Percentiles rank a stretch among this genome's conserved stretches.
phyloP scores from a whole-genome alignment of 2,329 filamentous ascomycete species.

The Exophiala aquamarina region DNA sequence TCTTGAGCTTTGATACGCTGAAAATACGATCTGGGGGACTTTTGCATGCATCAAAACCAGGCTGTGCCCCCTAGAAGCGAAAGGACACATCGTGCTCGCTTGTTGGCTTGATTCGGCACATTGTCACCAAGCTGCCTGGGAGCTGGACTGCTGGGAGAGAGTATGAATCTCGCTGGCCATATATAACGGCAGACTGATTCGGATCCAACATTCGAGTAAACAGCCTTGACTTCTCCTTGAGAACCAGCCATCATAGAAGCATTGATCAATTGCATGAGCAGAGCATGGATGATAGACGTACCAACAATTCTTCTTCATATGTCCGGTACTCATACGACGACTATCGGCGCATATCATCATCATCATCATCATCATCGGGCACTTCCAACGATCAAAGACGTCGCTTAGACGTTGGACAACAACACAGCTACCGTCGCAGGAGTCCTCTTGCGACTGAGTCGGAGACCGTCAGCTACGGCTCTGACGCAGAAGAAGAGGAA shows the following conservation, averaged over 20 bases:
- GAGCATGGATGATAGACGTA: conserved; percentile 16
- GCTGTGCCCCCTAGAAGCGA: conserved; percentile 11
- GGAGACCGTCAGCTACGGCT: background rate
- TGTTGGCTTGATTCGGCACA: too few relatives aligned
- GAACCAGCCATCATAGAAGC: too few relatives aligned
- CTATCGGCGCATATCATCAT: conserved; percentile 1
- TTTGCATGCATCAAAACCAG: conserved; percentile 17
- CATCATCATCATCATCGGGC: background rate
- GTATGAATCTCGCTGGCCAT: too few relatives aligned
- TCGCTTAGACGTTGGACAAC: background rate
- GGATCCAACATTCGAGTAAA: too few relatives aligned
- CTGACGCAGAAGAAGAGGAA: conserved; percentile 3
- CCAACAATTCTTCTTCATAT: conserved; percentile 7
- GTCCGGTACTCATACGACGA: conserved; percentile 8
- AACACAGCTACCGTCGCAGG: background rate
- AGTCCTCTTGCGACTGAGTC: conserved; percentile 2
- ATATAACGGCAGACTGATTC: too few relatives aligned
- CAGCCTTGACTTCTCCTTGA: too few relatives aligned
- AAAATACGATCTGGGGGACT: conserved; percentile 13
- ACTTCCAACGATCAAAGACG: background rate
- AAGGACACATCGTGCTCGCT: background rate
- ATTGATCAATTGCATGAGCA: too few relatives aligned
- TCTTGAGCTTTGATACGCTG: conserved; percentile 5
- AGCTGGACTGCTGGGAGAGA: too few relatives aligned
- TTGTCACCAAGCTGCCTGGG: too few relatives aligned